These are phyloP conservation scores for Blakeslea trispora DNA, from an alignment of 371 early-diverging fungal species.

Conservation along the genomic window DNA sequence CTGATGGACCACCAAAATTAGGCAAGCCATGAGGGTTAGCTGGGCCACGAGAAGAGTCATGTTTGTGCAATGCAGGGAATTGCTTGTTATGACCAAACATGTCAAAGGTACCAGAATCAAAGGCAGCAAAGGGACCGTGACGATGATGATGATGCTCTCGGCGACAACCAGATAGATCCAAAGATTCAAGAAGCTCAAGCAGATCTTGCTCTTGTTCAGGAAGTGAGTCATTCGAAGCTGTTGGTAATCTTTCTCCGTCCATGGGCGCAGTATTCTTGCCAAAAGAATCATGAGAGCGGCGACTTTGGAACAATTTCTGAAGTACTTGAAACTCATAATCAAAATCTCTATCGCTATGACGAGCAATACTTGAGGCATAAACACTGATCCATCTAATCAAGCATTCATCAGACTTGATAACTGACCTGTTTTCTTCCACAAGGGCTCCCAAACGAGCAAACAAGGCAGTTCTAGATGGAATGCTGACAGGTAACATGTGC, in stretches of 20 bases:
- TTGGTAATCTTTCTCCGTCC: no score
- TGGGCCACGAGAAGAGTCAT: not conserved
- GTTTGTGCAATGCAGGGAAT: not conserved
- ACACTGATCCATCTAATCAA: constrained; percentile 12
- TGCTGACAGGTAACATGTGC: not conserved
- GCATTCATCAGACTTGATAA: not conserved
- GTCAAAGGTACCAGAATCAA: no score
- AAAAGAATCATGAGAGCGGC: no score
- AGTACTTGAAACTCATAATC: constrained; percentile 11
- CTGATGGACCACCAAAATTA: not conserved
- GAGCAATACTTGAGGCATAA: constrained; percentile 10
- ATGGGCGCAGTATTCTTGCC: no score
- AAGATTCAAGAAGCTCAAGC: not conserved
- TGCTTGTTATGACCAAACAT: not conserved
- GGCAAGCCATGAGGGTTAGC: not conserved
- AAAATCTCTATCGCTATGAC: not conserved
- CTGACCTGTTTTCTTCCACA: not conserved
- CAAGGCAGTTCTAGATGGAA: not conserved
- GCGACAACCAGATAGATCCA: no score
- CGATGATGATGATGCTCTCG: no score
- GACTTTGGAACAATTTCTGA: not conserved
- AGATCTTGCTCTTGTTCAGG: constrained; percentile 1
- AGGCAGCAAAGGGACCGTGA: not conserved
- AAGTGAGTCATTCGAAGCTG: no score
- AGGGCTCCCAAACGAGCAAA: constrained; percentile 8